Evolutionary conservation across 2,329 filamentous ascomycete species (phyloP).

Genomic region (Fusarium sp.): DNA sequence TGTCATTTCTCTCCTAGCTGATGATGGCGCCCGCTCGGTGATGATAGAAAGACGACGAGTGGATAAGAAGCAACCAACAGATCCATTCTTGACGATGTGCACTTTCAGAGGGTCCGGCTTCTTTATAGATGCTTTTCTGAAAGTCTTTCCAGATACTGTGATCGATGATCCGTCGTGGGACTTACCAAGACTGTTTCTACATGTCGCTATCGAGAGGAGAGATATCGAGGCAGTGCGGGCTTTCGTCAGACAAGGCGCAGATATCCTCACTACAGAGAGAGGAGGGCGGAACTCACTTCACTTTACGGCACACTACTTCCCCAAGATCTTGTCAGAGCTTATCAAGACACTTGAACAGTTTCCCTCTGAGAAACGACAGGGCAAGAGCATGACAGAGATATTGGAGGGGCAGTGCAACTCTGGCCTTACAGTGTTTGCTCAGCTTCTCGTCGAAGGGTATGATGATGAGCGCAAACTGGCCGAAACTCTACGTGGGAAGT

Average conservation of each 20-base stretch:
- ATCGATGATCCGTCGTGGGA: background rate
- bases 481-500: accelerated
- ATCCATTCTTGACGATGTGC: background rate
- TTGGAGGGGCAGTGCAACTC: background rate
- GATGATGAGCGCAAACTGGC: background rate
- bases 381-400: background rate
- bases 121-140: background rate
- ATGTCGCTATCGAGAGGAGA: background rate
- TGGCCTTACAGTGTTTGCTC: background rate
- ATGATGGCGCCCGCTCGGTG: background rate
- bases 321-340: background rate
- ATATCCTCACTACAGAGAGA: background rate
- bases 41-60: accelerated
- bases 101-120: background rate
- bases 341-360: background rate
- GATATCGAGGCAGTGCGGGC: accelerated
- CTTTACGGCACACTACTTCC: background rate
- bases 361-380: accelerated
- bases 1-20: background rate
- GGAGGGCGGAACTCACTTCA: background rate
- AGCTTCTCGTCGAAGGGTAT: background rate
- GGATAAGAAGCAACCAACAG: background rate
- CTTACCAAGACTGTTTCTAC: background rate
- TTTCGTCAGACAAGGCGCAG: background rate
- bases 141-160: accelerated